Conservation (phyloP, 2,329 filamentous ascomycete species). For the Purpureocillium lavendulum region DNA sequence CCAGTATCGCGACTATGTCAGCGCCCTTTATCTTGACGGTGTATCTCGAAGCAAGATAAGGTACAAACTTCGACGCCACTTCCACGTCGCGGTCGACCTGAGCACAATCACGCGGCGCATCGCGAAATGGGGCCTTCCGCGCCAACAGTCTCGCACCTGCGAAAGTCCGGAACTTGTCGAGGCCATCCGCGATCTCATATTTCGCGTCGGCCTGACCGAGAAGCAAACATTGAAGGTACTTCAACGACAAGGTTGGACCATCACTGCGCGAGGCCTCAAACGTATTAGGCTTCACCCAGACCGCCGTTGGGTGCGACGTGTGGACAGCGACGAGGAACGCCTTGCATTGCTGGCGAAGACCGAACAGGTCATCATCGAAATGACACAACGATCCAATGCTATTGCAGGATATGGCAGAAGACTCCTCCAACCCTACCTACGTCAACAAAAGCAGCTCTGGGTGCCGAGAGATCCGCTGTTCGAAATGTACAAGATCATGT, state of each 20-base stretch:
- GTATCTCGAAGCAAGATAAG: slow-evolving; percentile 4
- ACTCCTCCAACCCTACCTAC: too few relatives aligned
- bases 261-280: neutral
- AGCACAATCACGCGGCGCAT: too few relatives aligned
- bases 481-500: slow-evolving; percentile 1
- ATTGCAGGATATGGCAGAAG: neutral
- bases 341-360: slow-evolving; percentile 4
- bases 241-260: neutral
- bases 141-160: slow-evolving; percentile 2
- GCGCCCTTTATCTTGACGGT: neutral
- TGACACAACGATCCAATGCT: slow-evolving; percentile 2
- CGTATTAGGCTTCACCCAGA: neutral
- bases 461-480: neutral
- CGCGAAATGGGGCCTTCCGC: slow-evolving; percentile 2
- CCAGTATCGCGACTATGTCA: slow-evolving; percentile 4
- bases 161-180: slow-evolving; percentile 6
- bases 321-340: slow-evolving; percentile 2
- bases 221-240: neutral
- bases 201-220: neutral
- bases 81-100: neutral
- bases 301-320: neutral
- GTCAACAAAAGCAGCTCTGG: neutral
- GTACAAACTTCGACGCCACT: slow-evolving; percentile 4
- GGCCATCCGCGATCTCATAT: slow-evolving; percentile 5
- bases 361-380: slow-evolving; percentile 6